phyloP scores from a whole-genome alignment of 2,329 filamentous ascomycete species.

The Scopulariopsis brevicaulis region DNA sequence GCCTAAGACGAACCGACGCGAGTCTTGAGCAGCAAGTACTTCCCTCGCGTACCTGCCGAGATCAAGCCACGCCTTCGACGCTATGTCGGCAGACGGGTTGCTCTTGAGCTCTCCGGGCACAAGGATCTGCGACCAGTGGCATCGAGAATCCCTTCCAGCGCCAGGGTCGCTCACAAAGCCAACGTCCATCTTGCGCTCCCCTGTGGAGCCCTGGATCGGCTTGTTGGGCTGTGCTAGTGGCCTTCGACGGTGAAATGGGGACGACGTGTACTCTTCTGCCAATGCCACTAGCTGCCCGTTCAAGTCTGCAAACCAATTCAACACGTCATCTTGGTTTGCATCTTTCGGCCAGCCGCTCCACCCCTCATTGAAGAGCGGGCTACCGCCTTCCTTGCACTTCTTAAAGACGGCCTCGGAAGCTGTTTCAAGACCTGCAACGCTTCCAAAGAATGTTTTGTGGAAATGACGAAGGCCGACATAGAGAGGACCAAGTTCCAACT shows the following conservation, averaged over 20 bases:
- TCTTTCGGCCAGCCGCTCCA: constrained; percentile 20
- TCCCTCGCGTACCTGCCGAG: too few relatives aligned
- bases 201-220: too few relatives aligned
- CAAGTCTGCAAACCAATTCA: constrained; percentile 20
- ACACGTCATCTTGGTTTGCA: constrained; percentile 21
- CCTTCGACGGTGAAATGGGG: constrained; percentile 8
- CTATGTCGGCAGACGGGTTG: too few relatives aligned
- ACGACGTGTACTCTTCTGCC: constrained; percentile 11
- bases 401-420: constrained; percentile 16
- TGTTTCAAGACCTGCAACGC: too few relatives aligned
- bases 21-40: constrained; percentile 27
- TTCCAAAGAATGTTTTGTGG: constrained; percentile 16
- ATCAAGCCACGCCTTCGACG: too few relatives aligned
- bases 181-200: too few relatives aligned
- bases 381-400: constrained; percentile 19
- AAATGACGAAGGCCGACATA: constrained; percentile 21
- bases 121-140: too few relatives aligned
- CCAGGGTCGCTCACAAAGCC: too few relatives aligned
- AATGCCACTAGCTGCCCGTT: constrained; percentile 15
- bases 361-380: too few relatives aligned
- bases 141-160: too few relatives aligned
- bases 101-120: too few relatives aligned
- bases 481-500: constrained; percentile 20
- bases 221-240: too few relatives aligned
- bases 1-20: constrained; percentile 29